A percentile compares a stretch with the other conserved stretches of the same genome.
These are phyloP conservation scores for Lagenidium giganteum DNA, from an alignment of 352 stramenopile genomes.

Conservation along the genomic window DNA sequence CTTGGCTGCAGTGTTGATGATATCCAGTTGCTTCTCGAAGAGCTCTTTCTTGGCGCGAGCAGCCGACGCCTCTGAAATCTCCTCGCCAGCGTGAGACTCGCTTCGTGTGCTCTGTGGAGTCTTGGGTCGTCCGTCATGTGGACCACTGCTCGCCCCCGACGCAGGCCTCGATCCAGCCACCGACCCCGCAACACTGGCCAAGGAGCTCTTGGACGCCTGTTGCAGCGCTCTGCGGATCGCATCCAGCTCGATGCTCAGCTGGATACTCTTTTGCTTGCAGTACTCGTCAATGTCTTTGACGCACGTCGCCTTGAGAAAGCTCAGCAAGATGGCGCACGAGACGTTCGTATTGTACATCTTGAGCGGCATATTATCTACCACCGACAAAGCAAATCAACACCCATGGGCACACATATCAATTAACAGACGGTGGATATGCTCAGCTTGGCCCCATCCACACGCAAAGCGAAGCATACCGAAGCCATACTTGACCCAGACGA, in stretches of 20 bases:
- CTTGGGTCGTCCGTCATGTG: too few relatives aligned
- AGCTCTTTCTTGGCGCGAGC: conserved; percentile 28
- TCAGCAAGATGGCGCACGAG: conserved; percentile 58
- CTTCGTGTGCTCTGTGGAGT: conserved; percentile 1
- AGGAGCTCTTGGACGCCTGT: conserved; percentile 7
- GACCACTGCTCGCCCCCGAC: too few relatives aligned
- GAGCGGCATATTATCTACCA: conserved; percentile 38
- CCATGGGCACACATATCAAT: neutral
- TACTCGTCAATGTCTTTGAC: conserved; percentile 61
- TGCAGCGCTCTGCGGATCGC: conserved; percentile 32
- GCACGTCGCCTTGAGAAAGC: conserved; percentile 63
- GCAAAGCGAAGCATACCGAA: conserved; percentile 42
- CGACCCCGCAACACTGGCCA: neutral
- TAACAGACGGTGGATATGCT: neutral
- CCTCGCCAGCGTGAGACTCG: neutral
- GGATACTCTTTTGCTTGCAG: conserved; percentile 73
- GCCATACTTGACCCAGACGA: conserved; percentile 82
- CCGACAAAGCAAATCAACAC: neutral
- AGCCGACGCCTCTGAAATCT: conserved; percentile 15
- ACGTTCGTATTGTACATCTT: conserved; percentile 83
- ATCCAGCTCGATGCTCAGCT: conserved; percentile 71
- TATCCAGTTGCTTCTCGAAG: conserved; percentile 44
- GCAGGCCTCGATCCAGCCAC: conserved; percentile 8
- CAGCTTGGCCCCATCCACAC: neutral
- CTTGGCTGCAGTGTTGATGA: conserved; percentile 35